Base-by-base conservation (phyloP, 495 filamentous ascomycete species). In the Neurospora africana region DNA sequence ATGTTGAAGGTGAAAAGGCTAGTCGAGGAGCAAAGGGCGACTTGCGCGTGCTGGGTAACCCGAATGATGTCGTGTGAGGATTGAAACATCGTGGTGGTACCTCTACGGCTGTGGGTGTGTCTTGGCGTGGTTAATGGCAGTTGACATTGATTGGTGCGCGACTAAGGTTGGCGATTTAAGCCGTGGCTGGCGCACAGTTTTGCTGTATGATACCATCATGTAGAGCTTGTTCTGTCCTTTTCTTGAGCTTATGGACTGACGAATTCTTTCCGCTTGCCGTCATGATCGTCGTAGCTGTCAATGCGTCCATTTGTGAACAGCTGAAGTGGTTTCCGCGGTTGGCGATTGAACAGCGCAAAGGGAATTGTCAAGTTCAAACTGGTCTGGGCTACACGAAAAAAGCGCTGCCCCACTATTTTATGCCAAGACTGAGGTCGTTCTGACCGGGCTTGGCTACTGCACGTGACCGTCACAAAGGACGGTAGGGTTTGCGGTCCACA, bases 1-100 rank as follows among this genome's bases (percentile, higher is more conserved):
- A 82, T 35, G 87, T 92, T 3, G 80, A 84, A 35, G 80, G 79
- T 7, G 80, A 80, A 1, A 78, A 75, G 13, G 89, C 89, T 6
- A 86, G 82, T 39, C 78, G 85, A 1, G 76, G 83, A 71, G 90
- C 88, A 5, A 89, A 80, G 81, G 89, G 89, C 0, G 88, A 91
- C 80, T 73, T 89, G 72, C 85, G 87, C 37, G 81, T 87, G 53
- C 86, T 83, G 13, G 83, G 83, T 9, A 65, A 65, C 27, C 53
- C 53, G 27, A 65, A 33, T 65, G 53, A 65, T 65, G 15, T 65
- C 15, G 27, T 33, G 13, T 65, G 53, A 65, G 15, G 15, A 8
- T 35, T 58, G 15, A n/a, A n/a, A 33, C 27, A 65, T 65, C 15
- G 53, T 33, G 0, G 15, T 65, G 53, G 53, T 35, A 65, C 53